Evolutionary conservation across 345 rosid species (phyloP).

Genomic region (Physaria fendleri): DNA sequence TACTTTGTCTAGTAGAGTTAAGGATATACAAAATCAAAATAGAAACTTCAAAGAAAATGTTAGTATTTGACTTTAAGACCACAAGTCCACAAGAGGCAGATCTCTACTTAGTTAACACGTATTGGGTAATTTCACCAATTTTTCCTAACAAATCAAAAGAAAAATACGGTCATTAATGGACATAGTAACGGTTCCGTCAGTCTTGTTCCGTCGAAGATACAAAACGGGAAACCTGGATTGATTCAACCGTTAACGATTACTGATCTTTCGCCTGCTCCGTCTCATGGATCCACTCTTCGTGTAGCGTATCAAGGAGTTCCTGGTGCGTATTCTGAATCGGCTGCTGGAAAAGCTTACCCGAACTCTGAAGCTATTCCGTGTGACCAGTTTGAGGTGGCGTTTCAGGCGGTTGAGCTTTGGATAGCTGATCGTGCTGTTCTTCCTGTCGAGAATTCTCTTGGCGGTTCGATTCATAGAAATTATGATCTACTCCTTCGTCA

Average conservation of each 20-base stretch:
- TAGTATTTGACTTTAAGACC: neutral
- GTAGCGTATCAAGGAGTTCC: conserved; percentile 93
- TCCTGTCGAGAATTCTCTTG: conserved; percentile 89
- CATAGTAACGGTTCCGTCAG: conserved; percentile 36
- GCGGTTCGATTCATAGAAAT: conserved; percentile 92
- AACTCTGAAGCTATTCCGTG: conserved; percentile 92
- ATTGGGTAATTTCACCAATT: neutral
- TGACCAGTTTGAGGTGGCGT: conserved; percentile 89
- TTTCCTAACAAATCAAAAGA: neutral
- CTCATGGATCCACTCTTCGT: conserved; percentile 75
- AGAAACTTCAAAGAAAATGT: conserved; percentile 3
- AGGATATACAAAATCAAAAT: neutral
- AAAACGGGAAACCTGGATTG: conserved; percentile 26
- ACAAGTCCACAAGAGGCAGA: neutral
- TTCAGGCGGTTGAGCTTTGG: conserved; percentile 93
- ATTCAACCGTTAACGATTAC: conserved; percentile 62
- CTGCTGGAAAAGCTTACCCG: conserved; percentile 91
- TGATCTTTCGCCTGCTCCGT: conserved; percentile 80
- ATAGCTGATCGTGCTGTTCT: conserved; percentile 90
- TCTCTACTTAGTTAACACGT: conserved; percentile 18
- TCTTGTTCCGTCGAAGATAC: conserved; percentile 44
- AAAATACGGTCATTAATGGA: conserved; percentile 47
- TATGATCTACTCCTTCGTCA: conserved; percentile 95
- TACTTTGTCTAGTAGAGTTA: neutral
- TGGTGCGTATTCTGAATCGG: conserved; percentile 93